Evolutionary conservation across 1,284 basidiomycete genomes (phyloP), one percentile per base, ranked within the genome.

Genomic region (Marasmius sp.): DNA sequence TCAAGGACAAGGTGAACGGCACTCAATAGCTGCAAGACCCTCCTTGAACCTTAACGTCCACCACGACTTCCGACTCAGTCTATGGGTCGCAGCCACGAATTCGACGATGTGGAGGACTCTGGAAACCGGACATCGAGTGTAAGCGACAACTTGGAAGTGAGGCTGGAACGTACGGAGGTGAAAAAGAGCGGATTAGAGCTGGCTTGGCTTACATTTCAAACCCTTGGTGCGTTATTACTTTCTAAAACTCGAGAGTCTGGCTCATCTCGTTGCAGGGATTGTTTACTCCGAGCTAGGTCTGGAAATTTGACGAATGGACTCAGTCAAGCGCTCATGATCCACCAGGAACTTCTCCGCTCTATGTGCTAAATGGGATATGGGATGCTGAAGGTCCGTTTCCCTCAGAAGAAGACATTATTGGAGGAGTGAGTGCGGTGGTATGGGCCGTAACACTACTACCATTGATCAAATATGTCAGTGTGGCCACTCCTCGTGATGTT

Each of bases 301-400:
- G 14, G 39, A 50, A 34, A 54, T 52, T 10, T 54, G 34, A 50
- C 57, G 18, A 6, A 34, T 56, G 14, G 55, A 20, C 33, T 20
- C 9, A 51, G n/a, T 36, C 20, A 39, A 2, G 38, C 10, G 48
- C 37, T 20, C 16, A 43, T 38, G 6, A 10, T 47, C 3, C 11
- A 56, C 37, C 49, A 65, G 66, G 84, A 16, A 88, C 86, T 0
- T 86, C 84, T 0, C 86, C 87, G 1, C 72, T 89, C 11, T 88
- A 88, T 68, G 83, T 85, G 1, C 68, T 91, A 37, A 88, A 88
- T 67, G 86, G 85, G 14, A 82, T 89, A 14, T 89, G 86, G 82
- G 78, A 84, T 6, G 49, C 82, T 0, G 58, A 65, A 14, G 81
- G 80, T 0, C 73, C 75, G 12, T 69, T 76, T 0, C 88, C 87